Conservation (phyloP, 495 filamentous ascomycete genomes). For the Bacidia rubella region DNA sequence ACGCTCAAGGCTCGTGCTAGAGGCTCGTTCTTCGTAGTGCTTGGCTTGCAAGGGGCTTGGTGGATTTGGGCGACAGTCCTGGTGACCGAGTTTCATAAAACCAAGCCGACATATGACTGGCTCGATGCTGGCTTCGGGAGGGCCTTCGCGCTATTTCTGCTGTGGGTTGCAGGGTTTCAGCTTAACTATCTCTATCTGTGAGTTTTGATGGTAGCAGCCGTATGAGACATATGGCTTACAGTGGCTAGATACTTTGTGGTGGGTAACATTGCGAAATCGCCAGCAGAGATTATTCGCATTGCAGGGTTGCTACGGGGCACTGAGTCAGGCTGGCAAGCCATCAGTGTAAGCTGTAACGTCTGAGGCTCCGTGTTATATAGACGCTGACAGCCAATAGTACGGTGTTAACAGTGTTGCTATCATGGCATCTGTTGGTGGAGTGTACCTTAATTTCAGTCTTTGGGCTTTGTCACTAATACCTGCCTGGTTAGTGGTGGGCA, state of each 20-base stretch:
- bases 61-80: neutral
- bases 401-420: neutral
- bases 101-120: neutral
- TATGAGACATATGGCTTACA: conserved; percentile 5
- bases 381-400: neutral
- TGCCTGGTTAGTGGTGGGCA: neutral
- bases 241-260: conserved; percentile 44
- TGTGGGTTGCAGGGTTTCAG: conserved; percentile 34
- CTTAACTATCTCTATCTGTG: conserved; percentile 50
- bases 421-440: neutral
- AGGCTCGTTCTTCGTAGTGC: neutral
- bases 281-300: conserved; percentile 46
- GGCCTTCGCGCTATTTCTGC: neutral
- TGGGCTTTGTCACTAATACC: neutral
- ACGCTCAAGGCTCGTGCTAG: neutral
- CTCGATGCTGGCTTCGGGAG: neutral
- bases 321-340: conserved; percentile 48
- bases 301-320: conserved; percentile 46
- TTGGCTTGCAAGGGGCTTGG: neutral
- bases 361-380: no score
- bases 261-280: conserved; percentile 39
- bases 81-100: neutral
- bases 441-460: neutral
- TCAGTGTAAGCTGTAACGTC: conserved; percentile 36
- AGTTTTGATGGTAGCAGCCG: conserved; percentile 13